Evolutionary conservation across 345 rosid genomes (phyloP).

Genomic region (Tarenaya hassleriana): DNA sequence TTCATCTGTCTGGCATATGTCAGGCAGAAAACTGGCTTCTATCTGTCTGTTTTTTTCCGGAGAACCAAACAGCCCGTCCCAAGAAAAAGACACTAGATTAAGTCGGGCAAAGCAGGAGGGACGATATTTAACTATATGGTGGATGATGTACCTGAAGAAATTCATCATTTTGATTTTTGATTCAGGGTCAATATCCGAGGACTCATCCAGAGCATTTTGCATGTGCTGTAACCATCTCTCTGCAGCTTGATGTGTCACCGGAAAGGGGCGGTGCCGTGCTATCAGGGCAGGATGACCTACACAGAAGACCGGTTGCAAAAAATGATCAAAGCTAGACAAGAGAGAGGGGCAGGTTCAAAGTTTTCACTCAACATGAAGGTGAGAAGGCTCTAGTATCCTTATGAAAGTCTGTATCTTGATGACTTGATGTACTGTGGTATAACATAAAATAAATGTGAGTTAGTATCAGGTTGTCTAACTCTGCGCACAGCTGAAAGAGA

Average conservation of each 20-base stretch:
- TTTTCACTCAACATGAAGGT: background rate
- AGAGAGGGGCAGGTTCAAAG: conserved; percentile 6
- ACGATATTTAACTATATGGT: too few relatives aligned
- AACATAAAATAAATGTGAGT: too few relatives aligned
- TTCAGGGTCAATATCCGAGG: conserved; percentile 56
- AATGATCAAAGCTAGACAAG: conserved; percentile 9
- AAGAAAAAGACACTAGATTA: background rate
- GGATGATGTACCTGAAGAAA: conserved; percentile 56
- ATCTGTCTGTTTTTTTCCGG: conserved; percentile 2
- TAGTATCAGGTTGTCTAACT: too few relatives aligned
- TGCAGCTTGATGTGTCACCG: conserved; percentile 75
- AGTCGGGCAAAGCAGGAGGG: too few relatives aligned
- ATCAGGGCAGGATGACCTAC: conserved; percentile 88
- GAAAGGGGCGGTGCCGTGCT: conserved; percentile 82
- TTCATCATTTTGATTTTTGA: conserved; percentile 73
- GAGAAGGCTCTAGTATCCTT: background rate
- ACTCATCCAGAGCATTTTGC: conserved; percentile 67
- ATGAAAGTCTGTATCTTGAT: too few relatives aligned
- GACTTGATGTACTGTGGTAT: too few relatives aligned
- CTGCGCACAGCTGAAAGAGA: too few relatives aligned
- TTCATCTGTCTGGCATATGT: background rate
- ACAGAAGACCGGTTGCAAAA: conserved; percentile 4
- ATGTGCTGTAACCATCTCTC: conserved; percentile 85
- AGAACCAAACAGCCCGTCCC: background rate
- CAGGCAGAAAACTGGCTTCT: background rate